These are phyloP conservation scores for Aaosphaeria arxii DNA, from an alignment of 2,329 filamentous ascomycete genomes.

Conservation along the genomic window DNA sequence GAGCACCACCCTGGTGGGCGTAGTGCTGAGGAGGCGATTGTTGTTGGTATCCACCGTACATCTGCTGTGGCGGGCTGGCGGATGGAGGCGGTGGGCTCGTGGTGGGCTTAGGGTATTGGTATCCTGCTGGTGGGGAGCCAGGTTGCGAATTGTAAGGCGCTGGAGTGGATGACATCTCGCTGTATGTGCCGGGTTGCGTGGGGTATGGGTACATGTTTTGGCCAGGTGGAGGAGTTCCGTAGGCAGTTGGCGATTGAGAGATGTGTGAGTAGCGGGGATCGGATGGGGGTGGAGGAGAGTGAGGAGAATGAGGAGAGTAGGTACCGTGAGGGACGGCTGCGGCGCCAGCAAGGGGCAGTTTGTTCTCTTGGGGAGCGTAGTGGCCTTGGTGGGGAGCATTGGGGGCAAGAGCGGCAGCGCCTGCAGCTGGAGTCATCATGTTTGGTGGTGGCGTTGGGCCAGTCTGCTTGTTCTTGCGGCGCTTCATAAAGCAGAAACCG, in stretches of 20 bases:
- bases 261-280: neutral
- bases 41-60: no score
- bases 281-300: neutral
- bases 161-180: conserved; percentile 1
- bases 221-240: neutral
- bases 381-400: neutral
- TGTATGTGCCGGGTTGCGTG: neutral
- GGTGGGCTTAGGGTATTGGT: conserved; percentile 1
- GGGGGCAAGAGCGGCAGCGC: neutral
- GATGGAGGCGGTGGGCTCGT: neutral
- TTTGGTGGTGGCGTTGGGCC: neutral
- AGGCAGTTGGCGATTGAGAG: neutral
- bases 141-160: neutral
- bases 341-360: neutral
- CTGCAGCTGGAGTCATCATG: neutral
- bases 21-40: no score
- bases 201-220: neutral
- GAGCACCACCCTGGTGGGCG: no score
- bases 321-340: neutral
- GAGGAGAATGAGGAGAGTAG: neutral
- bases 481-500: conserved; percentile 1
- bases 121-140: neutral
- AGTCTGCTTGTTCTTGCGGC: conserved; percentile 1
- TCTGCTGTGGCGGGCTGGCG: neutral
- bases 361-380: neutral